phyloP scores from a whole-genome alignment of 768 basidiomycete species.

The Hebeloma cylindrosporum region DNA sequence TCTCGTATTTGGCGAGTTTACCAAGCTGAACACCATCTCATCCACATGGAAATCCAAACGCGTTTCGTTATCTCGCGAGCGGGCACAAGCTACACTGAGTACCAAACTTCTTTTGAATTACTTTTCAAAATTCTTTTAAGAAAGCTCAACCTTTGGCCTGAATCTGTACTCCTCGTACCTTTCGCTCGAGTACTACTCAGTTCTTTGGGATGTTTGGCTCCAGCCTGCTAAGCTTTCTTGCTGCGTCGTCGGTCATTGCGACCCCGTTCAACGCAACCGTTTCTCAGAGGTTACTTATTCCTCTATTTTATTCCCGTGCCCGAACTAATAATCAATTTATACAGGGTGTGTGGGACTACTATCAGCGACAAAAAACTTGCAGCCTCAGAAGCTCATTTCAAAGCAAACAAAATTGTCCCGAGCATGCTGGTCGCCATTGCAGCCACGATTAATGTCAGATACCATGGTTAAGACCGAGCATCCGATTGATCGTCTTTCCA shows the following conservation, averaged over 20 bases:
- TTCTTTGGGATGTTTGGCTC: constrained; percentile 27
- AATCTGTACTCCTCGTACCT: too few species aligned
- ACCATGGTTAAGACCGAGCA: background rate
- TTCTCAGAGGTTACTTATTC: constrained; percentile 15
- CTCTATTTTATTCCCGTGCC: background rate
- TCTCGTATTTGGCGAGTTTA: background rate
- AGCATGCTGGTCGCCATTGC: constrained; percentile 14
- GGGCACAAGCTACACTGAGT: too few species aligned
- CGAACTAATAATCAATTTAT: background rate
- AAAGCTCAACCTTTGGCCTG: too few species aligned
- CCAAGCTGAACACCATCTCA: too few species aligned
- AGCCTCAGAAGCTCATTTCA: constrained; percentile 42
- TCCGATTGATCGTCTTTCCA: constrained; percentile 7
- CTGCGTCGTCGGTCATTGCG: constrained; percentile 28
- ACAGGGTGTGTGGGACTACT: constrained; percentile 39
- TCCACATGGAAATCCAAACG: too few species aligned
- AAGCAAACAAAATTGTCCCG: constrained; percentile 37
- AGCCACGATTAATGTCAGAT: constrained; percentile 20
- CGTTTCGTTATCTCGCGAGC: too few species aligned
- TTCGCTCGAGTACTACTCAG: too few species aligned
- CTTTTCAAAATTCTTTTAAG: too few species aligned
- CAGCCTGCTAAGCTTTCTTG: constrained; percentile 26
- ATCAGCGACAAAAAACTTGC: constrained; percentile 36
- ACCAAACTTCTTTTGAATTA: too few species aligned
- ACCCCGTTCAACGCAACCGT: constrained; percentile 25